Evolutionary conservation across 495 filamentous ascomycete species (phyloP).

Genomic region (Penicillium angulare): DNA sequence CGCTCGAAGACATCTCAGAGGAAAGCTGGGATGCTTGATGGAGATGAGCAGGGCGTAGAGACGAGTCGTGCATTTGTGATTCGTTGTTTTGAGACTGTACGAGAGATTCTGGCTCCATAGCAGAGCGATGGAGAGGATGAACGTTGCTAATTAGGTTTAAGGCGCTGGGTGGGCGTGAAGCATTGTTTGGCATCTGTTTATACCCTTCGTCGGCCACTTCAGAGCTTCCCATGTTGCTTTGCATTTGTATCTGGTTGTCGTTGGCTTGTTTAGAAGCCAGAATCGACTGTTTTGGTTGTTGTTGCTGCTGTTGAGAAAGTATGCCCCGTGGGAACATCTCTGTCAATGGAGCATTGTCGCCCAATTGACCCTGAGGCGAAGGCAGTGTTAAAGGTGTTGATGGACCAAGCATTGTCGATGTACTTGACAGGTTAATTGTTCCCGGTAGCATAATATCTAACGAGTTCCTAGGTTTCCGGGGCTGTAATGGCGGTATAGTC

Average conservation of each 20-base stretch:
- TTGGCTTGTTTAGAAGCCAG: not conserved
- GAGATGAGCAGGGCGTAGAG: not conserved
- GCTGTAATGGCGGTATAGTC: not conserved
- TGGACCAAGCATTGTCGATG: not conserved
- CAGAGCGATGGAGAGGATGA: not conserved
- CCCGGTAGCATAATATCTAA: constrained; percentile 6
- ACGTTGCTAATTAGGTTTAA: not conserved
- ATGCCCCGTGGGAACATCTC: not conserved
- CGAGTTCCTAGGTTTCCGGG: not conserved
- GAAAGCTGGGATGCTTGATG: not conserved
- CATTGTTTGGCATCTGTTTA: constrained; percentile 1
- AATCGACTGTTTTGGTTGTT: not conserved
- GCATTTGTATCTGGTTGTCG: not conserved
- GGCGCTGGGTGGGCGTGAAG: not conserved
- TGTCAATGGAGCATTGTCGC: not conserved
- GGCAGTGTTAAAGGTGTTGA: not conserved
- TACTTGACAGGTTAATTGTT: constrained; percentile 1
- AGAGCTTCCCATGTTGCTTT: not conserved
- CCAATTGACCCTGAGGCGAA: not conserved
- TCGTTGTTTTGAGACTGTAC: not conserved
- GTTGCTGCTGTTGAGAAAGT: not conserved
- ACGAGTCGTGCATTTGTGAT: constrained; percentile 1
- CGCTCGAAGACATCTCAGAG: not conserved
- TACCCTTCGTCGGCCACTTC: constrained; percentile 4
- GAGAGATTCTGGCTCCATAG: not conserved